These are phyloP conservation scores for Butyriboletus appendiculatus DNA, from an alignment of 1,284 basidiomycete species.

Conservation along the genomic window DNA sequence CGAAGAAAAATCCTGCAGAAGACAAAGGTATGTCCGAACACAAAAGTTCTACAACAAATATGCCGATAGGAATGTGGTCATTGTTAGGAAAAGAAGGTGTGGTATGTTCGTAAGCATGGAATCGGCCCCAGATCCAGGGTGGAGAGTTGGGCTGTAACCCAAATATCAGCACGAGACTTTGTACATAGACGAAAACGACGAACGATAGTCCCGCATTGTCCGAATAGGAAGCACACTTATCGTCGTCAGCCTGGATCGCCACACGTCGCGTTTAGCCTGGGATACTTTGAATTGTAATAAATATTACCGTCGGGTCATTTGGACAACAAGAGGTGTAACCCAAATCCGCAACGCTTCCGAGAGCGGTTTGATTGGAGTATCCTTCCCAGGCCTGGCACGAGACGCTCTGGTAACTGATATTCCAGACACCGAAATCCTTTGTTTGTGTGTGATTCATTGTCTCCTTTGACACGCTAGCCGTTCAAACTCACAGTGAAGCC, in stretches of 20 bases:
- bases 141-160: constrained; percentile 23
- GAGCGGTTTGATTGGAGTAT: constrained; percentile 52
- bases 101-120: constrained; percentile 13
- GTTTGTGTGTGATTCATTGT: background rate
- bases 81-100: constrained; percentile 19
- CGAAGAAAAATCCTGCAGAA: too few relatives aligned
- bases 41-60: constrained; percentile 25
- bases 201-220: constrained; percentile 67
- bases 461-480: background rate
- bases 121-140: constrained; percentile 25
- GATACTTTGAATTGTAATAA: background rate
- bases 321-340: constrained; percentile 69
- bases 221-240: constrained; percentile 72
- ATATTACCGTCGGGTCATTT: constrained; percentile 57
- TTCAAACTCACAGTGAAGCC: constrained; percentile 43
- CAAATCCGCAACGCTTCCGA: constrained; percentile 61
- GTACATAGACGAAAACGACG: constrained; percentile 29
- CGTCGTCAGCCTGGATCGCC: constrained; percentile 44
- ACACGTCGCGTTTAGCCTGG: background rate
- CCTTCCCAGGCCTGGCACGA: constrained; percentile 67
- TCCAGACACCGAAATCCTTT: constrained; percentile 84
- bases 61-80: constrained; percentile 18
- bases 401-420: constrained; percentile 64
- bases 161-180: constrained; percentile 13
- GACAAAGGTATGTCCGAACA: too few relatives aligned